These are phyloP conservation scores for Kwoniella dejecticola DNA, from an alignment of 768 basidiomycete genomes.

Conservation along the genomic window DNA sequence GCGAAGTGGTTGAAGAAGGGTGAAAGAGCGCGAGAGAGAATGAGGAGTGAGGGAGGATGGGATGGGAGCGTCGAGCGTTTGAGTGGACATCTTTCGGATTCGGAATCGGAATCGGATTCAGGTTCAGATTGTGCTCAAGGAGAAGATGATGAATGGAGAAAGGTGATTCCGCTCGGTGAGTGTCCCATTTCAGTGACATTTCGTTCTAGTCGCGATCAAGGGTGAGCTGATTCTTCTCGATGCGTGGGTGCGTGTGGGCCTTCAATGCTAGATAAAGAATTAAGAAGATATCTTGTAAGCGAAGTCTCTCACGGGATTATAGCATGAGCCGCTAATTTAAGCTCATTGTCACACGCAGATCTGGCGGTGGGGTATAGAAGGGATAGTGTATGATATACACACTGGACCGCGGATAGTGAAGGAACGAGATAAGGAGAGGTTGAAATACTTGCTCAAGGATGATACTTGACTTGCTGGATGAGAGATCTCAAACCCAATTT, in stretches of 20 bases:
- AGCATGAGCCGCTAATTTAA: neutral
- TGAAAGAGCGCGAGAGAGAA: constrained; percentile 21
- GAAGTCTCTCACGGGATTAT: constrained; percentile 39
- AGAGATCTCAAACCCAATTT: neutral
- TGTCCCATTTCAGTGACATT: neutral
- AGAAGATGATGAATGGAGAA: constrained; percentile 64
- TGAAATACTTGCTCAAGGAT: constrained; percentile 2
- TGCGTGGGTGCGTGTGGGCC: no score
- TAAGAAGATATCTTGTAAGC: constrained; percentile 68
- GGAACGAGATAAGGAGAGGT: constrained; percentile 26
- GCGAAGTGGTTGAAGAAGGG: constrained; percentile 30
- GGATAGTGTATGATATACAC: constrained; percentile 50
- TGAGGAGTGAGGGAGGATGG: constrained; percentile 10
- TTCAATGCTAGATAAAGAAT: constrained; percentile 76
- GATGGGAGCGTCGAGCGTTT: constrained; percentile 1
- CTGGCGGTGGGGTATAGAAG: constrained; percentile 72
- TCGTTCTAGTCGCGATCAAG: neutral
- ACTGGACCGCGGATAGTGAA: constrained; percentile 33
- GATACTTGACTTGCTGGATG: neutral
- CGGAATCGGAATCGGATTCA: constrained; percentile 35
- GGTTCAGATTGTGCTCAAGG: constrained; percentile 34
- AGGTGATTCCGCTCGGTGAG: constrained; percentile 60
- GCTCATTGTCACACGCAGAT: constrained; percentile 57
- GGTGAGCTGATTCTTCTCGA: no score
- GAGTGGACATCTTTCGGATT: constrained; percentile 30